Conservation (phyloP, 176 grass and related monocot genomes). For the Leersia perrieri region DNA sequence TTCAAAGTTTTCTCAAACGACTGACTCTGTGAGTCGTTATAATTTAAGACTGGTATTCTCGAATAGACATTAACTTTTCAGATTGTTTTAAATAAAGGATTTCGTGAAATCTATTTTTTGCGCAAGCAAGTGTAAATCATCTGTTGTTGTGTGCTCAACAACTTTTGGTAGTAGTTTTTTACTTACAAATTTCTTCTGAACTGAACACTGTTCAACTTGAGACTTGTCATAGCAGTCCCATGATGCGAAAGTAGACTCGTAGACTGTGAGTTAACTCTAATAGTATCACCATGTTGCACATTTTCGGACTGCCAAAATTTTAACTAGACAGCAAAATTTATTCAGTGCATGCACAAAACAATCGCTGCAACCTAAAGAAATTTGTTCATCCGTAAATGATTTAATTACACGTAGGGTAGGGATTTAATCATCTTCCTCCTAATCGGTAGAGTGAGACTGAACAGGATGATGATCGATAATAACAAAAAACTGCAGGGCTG, state of each 20-base stretch:
- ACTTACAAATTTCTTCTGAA: not conserved
- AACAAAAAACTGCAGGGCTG: slow-evolving; percentile 49
- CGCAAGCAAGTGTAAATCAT: not conserved
- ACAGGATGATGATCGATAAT: not conserved
- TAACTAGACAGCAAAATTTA: not conserved
- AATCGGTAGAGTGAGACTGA: no score
- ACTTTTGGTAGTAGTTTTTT: not conserved
- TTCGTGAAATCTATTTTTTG: not conserved
- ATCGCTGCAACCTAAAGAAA: not conserved
- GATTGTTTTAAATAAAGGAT: no score
- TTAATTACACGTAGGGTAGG: not conserved
- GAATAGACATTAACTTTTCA: no score
- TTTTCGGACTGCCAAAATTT: not conserved
- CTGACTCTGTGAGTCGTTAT: not conserved
- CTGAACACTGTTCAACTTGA: not conserved
- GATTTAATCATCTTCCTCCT: no score
- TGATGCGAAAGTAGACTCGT: no score
- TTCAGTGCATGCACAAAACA: not conserved
- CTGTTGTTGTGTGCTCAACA: not conserved
- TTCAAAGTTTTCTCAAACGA: not conserved
- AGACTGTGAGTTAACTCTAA: not conserved
- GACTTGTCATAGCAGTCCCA: not conserved
- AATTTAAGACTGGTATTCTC: no score
- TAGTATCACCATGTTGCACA: not conserved
- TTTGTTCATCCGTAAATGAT: not conserved